phyloP scores from a whole-genome alignment of 768 basidiomycete genomes.

The Fomitopsis serialis region DNA sequence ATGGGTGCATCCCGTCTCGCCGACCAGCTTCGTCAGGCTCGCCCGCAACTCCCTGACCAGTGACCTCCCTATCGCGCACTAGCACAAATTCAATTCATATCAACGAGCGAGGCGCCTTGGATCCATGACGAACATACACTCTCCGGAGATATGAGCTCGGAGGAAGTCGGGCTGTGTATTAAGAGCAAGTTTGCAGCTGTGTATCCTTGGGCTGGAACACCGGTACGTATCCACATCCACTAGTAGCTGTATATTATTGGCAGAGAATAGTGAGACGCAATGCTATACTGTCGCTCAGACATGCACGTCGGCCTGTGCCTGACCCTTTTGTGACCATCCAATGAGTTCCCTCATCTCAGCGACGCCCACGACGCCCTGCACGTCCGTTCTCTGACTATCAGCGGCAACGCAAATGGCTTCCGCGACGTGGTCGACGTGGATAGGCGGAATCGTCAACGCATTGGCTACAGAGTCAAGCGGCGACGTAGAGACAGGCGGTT shows the following conservation, averaged over 20 bases:
- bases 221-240: too few relatives aligned
- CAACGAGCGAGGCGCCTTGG: background rate
- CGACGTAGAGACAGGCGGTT: constrained; percentile 32
- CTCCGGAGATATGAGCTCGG: background rate
- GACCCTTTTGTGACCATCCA: constrained; percentile 49
- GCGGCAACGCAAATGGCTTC: constrained; percentile 69
- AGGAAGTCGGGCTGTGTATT: background rate
- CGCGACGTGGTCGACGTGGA: constrained; percentile 95
- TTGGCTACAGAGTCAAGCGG: constrained; percentile 67
- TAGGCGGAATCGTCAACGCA: constrained; percentile 77
- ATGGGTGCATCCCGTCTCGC: background rate
- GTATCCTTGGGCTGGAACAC: too few relatives aligned
- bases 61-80: background rate
- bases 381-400: constrained; percentile 36
- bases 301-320: constrained; percentile 12
- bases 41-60: background rate
- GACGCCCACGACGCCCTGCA: constrained; percentile 67
- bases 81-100: background rate
- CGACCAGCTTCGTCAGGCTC: background rate
- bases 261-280: background rate
- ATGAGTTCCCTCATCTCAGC: constrained; percentile 69
- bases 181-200: too few relatives aligned
- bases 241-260: too few relatives aligned
- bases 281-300: background rate
- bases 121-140: background rate